Percentiles rank a stretch among this genome's conserved stretches.
Conservation (phyloP, 108 stramenopile species). For the Discostella pseudostelligera region DNA sequence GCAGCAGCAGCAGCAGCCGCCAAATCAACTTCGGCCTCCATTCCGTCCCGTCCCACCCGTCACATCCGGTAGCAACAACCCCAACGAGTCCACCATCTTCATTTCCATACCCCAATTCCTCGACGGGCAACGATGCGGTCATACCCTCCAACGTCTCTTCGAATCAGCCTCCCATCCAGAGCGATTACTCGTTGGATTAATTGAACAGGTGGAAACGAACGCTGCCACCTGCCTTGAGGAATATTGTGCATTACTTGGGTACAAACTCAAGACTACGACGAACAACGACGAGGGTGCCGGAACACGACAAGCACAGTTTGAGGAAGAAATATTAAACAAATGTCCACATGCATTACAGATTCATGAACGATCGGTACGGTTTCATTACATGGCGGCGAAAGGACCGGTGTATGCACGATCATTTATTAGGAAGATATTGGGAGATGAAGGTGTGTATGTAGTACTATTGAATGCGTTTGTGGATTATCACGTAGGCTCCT, state of each 20-base stretch:
- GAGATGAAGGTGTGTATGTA: conserved; percentile 77
- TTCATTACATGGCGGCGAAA: conserved; percentile 63
- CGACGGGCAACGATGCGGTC: conserved; percentile 73
- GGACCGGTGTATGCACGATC: conserved; percentile 80
- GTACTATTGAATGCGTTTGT: no score
- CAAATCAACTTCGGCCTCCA: background rate
- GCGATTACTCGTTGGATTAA: conserved; percentile 66
- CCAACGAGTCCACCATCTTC: conserved; percentile 48
- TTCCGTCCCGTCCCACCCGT: conserved; percentile 5
- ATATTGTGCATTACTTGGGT: conserved; percentile 42
- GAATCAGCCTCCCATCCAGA: conserved; percentile 71
- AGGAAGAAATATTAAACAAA: conserved; percentile 19
- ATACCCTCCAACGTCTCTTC: conserved; percentile 69
- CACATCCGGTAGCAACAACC: background rate
- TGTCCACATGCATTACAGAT: conserved; percentile 24
- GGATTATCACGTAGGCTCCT: no score
- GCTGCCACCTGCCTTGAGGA: conserved; percentile 47
- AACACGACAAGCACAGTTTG: conserved; percentile 18
- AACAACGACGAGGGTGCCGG: conserved; percentile 12
- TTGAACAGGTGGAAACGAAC: conserved; percentile 70
- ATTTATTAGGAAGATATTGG: conserved; percentile 72
- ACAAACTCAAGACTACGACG: conserved; percentile 16
- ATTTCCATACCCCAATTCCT: conserved; percentile 77
- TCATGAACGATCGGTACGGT: conserved; percentile 64
- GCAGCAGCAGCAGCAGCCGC: background rate